These are phyloP conservation scores for Chaetomiaceae sp. DNA, from an alignment of 2,329 filamentous ascomycete genomes.

Conservation along the genomic window DNA sequence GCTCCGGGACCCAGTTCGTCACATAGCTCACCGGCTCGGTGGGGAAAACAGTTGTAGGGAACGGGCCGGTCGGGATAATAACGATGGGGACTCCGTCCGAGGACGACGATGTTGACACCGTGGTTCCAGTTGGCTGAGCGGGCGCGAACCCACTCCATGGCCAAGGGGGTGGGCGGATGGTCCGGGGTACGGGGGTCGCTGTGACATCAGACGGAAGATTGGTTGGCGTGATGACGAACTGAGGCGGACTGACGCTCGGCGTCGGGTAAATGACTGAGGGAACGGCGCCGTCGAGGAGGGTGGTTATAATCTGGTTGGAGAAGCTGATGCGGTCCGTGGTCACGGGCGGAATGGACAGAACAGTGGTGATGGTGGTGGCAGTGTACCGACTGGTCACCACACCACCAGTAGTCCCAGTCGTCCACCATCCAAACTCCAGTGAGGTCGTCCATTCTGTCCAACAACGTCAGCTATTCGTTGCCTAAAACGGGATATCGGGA, in stretches of 20 bases:
- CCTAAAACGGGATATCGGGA: too few relatives aligned
- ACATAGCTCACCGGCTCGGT: background rate
- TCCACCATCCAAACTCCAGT: conserved; percentile 3
- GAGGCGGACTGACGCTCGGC: background rate
- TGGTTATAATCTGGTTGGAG: background rate
- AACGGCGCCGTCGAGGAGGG: background rate
- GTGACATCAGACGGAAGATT: background rate
- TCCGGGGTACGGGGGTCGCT: background rate
- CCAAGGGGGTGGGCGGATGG: background rate
- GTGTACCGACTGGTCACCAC: background rate
- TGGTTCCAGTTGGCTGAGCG: too few relatives aligned
- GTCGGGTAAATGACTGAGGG: background rate
- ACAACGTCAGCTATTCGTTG: too few relatives aligned
- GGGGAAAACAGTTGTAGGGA: background rate
- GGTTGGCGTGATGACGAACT: background rate
- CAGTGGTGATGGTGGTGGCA: background rate
- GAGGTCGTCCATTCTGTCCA: background rate
- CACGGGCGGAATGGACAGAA: background rate
- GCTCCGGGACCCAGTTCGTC: conserved; percentile 2
- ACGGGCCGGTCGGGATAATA: background rate
- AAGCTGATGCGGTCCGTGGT: background rate
- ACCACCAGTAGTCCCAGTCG: background rate
- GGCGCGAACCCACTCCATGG: too few relatives aligned
- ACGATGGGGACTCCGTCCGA: too few relatives aligned
- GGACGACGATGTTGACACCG: too few relatives aligned